Evolutionary conservation across 2,329 filamentous ascomycete species (phyloP), one percentile per base, ranked within the genome.

Genomic region (Ceratocystiopsis brevicomis): DNA sequence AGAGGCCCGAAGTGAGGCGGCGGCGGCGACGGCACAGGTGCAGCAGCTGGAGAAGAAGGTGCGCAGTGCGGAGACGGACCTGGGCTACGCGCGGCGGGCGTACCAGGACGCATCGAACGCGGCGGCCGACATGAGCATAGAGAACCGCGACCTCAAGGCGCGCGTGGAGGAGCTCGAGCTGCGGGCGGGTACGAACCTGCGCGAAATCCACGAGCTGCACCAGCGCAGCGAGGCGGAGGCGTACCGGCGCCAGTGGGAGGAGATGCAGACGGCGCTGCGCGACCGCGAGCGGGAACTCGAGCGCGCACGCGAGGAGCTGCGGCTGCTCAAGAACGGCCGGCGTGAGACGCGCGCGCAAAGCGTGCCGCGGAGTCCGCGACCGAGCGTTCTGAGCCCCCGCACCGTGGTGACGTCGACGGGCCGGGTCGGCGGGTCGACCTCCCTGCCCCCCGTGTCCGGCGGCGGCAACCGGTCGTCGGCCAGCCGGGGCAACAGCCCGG

Each of bases 101-200:
- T 82, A 81, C 51, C 76, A 79, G 50, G 62, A 68, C 18, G 67
- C 69, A 1, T 73, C 71, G 10, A 63, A 65, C 32, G 55, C 61
- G 1, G 66, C 65, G 3, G 59, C 60, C 14, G 60, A 62, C 15
- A 56, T 73, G 3, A 57, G 59, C 17, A 52, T 57, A 2, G 66
- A 73, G 51, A 70, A 69, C 49, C 56, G 55, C 16, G 57, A 61
- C 9, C 60, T 78, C 2, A 60, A 61, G 42, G 53, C 52, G 11
- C 56, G 60, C 21, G 57, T 66, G 15, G 55, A 57, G 17, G 58
- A 63, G 5, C 59, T 73, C 1, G 50, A 55, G 39, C 58, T 57
- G 37, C 62, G 57, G 43, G 63, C 66, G 3, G 55, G 60, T 18
- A 63, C 63, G 0, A 73, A 68, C 44, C 52, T 70, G 5, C 52